Conservation (phyloP, 164 flowering plant species). For the Tetracentron sinense region DNA sequence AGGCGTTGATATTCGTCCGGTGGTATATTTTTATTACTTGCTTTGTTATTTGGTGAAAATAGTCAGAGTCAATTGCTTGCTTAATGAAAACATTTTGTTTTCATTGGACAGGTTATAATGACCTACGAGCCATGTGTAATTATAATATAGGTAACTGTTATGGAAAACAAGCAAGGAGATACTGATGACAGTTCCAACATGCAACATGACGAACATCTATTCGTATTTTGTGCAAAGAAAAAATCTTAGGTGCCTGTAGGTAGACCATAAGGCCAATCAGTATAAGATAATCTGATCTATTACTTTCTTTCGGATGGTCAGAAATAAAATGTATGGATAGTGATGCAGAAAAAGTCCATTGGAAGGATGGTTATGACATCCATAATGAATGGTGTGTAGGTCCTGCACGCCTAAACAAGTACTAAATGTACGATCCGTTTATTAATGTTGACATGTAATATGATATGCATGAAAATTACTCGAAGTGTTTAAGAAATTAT, state of each 20-base stretch:
- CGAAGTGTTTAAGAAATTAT: too few species aligned
- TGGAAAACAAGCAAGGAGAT: not conserved
- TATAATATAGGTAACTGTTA: too few species aligned
- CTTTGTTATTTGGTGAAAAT: not conserved
- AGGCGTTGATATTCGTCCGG: conserved; percentile 88
- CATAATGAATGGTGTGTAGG: not conserved
- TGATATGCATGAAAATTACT: too few species aligned
- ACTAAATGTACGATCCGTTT: not conserved
- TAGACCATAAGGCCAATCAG: not conserved
- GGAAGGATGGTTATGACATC: not conserved
- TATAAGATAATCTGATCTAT: not conserved
- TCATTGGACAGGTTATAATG: not conserved
- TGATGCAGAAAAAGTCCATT: not conserved
- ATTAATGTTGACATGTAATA: too few species aligned
- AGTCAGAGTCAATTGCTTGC: not conserved
- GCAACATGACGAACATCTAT: not conserved
- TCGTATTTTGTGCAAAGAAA: not conserved
- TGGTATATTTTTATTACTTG: conserved; percentile 42
- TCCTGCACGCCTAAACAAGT: not conserved
- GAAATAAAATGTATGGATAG: not conserved
- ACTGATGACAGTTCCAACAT: not conserved
- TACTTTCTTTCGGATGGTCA: not conserved
- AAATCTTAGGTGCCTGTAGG: not conserved
- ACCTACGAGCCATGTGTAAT: not conserved
- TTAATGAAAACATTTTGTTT: not conserved